Evolutionary conservation across 2,329 filamentous ascomycete species (phyloP).

Genomic region (Xylariaceae sp.): DNA sequence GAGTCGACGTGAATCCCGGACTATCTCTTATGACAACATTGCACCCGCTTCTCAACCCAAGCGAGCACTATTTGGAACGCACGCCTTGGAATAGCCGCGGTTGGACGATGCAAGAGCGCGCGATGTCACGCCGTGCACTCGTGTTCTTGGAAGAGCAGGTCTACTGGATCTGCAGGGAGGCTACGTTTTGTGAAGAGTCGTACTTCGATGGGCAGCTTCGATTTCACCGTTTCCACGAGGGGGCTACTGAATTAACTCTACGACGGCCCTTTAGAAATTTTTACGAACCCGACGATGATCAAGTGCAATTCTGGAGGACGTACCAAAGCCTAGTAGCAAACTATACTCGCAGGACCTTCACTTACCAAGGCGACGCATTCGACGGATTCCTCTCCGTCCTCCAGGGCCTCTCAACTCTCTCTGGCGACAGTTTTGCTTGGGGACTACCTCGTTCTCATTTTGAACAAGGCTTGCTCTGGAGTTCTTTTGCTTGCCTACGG

Average conservation of each 20-base stretch:
- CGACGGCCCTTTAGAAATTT: not conserved
- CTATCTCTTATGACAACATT: slow-evolving; percentile 6
- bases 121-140: not conserved
- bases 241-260: not conserved
- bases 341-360: slow-evolving; percentile 7
- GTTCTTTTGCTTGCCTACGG: not conserved
- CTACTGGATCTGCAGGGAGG: not conserved
- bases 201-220: not conserved
- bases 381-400: slow-evolving; percentile 4
- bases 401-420: slow-evolving; percentile 1
- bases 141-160: slow-evolving; percentile 2
- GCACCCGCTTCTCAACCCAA: not conserved
- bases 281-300: slow-evolving; percentile 6
- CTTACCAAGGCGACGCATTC: slow-evolving; percentile 9
- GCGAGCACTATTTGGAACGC: slow-evolving; percentile 2
- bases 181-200: slow-evolving; percentile 8
- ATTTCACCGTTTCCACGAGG: slow-evolving; percentile 4
- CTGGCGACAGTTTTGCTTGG: not conserved
- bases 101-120: slow-evolving; percentile 1
- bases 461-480: slow-evolving; percentile 8
- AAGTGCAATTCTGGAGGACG: not conserved
- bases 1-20: not conserved
- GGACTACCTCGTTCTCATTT: slow-evolving; percentile 6
- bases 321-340: not conserved
- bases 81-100: slow-evolving; percentile 4